Evolutionary conservation across 2,329 filamentous ascomycete genomes (phyloP), one percentile per base, ranked within the genome.

Genomic region (Diaporthe velutina): DNA sequence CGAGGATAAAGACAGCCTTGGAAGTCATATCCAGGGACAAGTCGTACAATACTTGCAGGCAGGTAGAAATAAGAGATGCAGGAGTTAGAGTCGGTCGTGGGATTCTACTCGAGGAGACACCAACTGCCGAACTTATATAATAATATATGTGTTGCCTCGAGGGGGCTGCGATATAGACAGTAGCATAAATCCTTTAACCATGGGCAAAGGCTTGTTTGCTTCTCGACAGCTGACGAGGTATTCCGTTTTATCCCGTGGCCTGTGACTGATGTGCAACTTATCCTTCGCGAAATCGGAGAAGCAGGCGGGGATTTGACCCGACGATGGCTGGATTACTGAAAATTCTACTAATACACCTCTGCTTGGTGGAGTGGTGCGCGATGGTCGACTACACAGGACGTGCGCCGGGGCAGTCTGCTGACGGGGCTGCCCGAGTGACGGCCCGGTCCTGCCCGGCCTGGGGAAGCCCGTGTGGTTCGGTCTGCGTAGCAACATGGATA

Each of bases 1-100:
- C 81, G 28, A 89, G 83, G 73, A 90, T 74, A 0, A 89, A 78
- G 35, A 58, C 60, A 12, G 57, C 66, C 13, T 71, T 74, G 19
- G 45, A 48, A 3, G 25, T 12, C 66, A 71, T 71, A 2, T 64
- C 33, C 6, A 4, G 28, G 48, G 3, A 33, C 22, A 38, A 10
- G n/a, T 8, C n/a, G 19, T 55, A 25, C 22, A 22, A n/a, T 12
- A 35, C 7, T 7, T 58, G 33, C 13, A 10, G 33, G n/a, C 30
- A 25, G 30, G 30, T 35, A 35, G 28, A 22, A 22, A n/a, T 7
- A 52, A n/a, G 28, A 9, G 57, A 42, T 60, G n/a, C 22, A 28
- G n/a, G 17, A 4, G 13, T 25, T 40, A 35, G 22, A 28, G n/a
- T n/a, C 35, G 35, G 15, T 12, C 22, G 22, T 28, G n/a, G 10